These are phyloP conservation scores for Suhomyces guaymorum DNA, from an alignment of 1,139 yeast species.

Conservation along the genomic window DNA sequence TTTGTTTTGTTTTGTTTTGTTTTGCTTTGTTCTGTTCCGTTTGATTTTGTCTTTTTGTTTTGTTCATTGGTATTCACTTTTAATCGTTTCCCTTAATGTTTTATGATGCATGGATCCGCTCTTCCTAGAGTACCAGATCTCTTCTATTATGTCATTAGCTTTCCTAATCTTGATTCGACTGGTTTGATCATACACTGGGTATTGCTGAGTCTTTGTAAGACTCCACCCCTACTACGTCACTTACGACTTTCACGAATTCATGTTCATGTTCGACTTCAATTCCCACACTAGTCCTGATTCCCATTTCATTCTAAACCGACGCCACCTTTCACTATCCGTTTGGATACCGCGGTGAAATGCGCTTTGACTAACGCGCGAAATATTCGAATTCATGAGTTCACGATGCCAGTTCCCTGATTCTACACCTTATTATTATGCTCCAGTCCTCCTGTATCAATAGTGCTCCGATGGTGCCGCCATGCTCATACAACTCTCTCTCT, in stretches of 20 bases:
- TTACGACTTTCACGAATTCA: too few relatives aligned
- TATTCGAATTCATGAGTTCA: slow-evolving; percentile 5
- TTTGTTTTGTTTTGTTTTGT: slow-evolving; percentile 1
- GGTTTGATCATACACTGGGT: slow-evolving; percentile 13
- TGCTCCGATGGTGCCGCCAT: too few relatives aligned
- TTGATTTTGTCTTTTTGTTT: slow-evolving; percentile 5
- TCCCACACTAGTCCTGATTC: slow-evolving; percentile 5
- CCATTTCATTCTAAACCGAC: background rate
- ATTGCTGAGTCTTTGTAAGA: slow-evolving; percentile 1
- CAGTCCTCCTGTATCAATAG: slow-evolving; percentile 5
- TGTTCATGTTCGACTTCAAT: slow-evolving; percentile 11
- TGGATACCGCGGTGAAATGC: background rate
- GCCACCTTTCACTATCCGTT: background rate
- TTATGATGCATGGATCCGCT: too few relatives aligned
- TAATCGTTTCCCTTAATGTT: slow-evolving; percentile 4
- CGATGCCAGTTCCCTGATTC: slow-evolving; percentile 2
- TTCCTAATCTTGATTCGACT: slow-evolving; percentile 12
- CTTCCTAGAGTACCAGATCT: slow-evolving; percentile 2
- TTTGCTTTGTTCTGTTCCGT: slow-evolving; percentile 3
- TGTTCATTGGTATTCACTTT: slow-evolving; percentile 4
- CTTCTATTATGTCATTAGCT: slow-evolving; percentile 3
- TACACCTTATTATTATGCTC: slow-evolving; percentile 1
- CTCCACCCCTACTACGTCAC: background rate
- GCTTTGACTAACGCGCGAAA: slow-evolving; percentile 8
- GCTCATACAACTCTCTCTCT: too few relatives aligned